A percentile compares a stretch with the other conserved stretches of the same genome.
These are phyloP conservation scores for Daldinia sp. DNA, from an alignment of 2,329 filamentous ascomycete genomes.

Conservation along the genomic window DNA sequence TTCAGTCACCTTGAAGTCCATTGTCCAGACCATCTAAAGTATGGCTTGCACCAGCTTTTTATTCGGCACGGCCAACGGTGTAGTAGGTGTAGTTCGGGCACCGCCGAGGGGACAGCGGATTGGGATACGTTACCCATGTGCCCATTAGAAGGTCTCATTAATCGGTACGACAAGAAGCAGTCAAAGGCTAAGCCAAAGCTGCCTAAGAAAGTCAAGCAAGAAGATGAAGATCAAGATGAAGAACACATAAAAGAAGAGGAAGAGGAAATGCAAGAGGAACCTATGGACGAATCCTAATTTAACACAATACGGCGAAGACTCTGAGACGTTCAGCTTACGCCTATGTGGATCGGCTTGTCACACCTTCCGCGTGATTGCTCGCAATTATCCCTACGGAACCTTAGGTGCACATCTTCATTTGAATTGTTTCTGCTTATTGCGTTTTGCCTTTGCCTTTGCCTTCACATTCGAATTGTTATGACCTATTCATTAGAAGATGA, in stretches of 20 bases:
- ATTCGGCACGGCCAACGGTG: slow-evolving; percentile 62
- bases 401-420: neutral
- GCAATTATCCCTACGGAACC: too few relatives aligned
- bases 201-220: slow-evolving; percentile 20
- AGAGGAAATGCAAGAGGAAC: neutral
- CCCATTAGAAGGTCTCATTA: slow-evolving; percentile 53
- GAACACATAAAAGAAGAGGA: slow-evolving; percentile 10
- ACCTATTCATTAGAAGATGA: neutral
- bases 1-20: slow-evolving; percentile 63
- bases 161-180: slow-evolving; percentile 46
- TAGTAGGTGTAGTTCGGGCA: slow-evolving; percentile 57
- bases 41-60: slow-evolving; percentile 63
- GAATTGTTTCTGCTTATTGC: neutral
- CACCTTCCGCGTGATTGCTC: too few relatives aligned
- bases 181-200: slow-evolving; percentile 32
- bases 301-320: neutral
- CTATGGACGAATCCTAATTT: neutral
- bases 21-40: slow-evolving; percentile 62
- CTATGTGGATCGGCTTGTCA: too few relatives aligned
- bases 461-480: neutral
- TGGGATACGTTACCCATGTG: slow-evolving; percentile 63
- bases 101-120: slow-evolving; percentile 64
- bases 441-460: neutral
- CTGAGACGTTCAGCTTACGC: too few relatives aligned
- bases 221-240: slow-evolving; percentile 13